phyloP scores from a whole-genome alignment of 164 flowering plant species.

The Annona squamosa region DNA sequence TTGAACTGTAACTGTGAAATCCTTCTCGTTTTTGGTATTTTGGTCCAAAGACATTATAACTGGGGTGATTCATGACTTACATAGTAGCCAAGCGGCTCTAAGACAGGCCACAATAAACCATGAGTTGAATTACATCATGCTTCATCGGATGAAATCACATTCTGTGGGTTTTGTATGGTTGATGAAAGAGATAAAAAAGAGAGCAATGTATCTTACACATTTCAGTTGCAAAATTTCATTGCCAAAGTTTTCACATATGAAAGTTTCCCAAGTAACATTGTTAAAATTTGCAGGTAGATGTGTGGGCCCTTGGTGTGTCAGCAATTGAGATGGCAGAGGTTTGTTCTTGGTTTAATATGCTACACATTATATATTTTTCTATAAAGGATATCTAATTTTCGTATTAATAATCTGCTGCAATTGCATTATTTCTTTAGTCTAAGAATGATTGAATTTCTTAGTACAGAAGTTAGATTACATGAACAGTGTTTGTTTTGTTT shows the following conservation, averaged over 20 bases:
- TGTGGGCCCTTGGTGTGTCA: conserved; percentile 99
- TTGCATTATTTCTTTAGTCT: not conserved
- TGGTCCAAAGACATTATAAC: no score
- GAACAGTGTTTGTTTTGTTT: not conserved
- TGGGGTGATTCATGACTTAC: no score
- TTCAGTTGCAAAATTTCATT: not conserved
- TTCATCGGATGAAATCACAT: no score
- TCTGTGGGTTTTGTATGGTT: no score
- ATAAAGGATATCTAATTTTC: not conserved
- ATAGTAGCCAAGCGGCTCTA: no score
- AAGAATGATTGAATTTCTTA: not conserved
- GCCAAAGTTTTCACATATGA: not conserved
- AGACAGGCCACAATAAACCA: no score
- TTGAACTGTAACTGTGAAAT: no score
- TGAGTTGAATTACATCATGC: no score
- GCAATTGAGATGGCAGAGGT: conserved; percentile 99
- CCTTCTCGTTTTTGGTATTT: no score
- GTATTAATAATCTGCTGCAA: not conserved
- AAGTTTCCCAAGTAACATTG: not conserved
- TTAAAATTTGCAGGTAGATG: conserved; percentile 71
- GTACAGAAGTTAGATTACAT: not conserved
- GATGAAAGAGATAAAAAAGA: no score
- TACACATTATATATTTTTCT: not conserved
- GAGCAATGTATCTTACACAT: not conserved
- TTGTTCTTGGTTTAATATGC: conserved; percentile 6